Percentiles rank a stretch among this genome's conserved stretches.
Evolutionary conservation across 2,329 filamentous ascomycete species (phyloP).

Genomic region (Fusarium liriodendri): DNA sequence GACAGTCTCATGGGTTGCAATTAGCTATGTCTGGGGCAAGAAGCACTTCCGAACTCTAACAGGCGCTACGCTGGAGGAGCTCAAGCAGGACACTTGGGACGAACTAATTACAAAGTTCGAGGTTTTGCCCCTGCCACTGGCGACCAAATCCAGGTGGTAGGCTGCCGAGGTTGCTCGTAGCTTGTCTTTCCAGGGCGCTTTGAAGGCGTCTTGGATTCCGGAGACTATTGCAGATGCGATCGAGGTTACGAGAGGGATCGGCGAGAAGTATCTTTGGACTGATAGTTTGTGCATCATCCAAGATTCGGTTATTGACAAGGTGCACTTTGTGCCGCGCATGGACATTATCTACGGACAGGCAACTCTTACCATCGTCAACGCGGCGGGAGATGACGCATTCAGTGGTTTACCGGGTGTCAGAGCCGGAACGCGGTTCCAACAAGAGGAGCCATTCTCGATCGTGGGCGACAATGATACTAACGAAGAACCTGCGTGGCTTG

Average conservation of each 20-base stretch:
- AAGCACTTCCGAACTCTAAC: background rate
- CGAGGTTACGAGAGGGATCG: background rate
- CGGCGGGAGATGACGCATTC: background rate
- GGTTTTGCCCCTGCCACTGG: no score
- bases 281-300: background rate
- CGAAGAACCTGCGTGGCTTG: background rate
- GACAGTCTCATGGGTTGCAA: background rate
- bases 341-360: background rate
- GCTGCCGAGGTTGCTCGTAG: no score
- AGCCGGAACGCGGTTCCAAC: rapidly evolving
- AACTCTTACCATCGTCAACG: background rate
- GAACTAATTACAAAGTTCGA: no score
- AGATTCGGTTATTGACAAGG: background rate
- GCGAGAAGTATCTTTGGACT: background rate
- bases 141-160: no score
- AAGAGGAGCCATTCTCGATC: background rate
- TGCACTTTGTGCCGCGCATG: background rate
- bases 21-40: background rate
- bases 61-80: background rate
- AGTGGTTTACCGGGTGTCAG: background rate
- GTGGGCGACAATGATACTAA: background rate
- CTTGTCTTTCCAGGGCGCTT: no score
- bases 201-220: background rate
- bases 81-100: no score
- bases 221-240: background rate